These are phyloP conservation scores for Venturia effusa DNA, from an alignment of 2,329 filamentous ascomycete genomes.

Conservation along the genomic window DNA sequence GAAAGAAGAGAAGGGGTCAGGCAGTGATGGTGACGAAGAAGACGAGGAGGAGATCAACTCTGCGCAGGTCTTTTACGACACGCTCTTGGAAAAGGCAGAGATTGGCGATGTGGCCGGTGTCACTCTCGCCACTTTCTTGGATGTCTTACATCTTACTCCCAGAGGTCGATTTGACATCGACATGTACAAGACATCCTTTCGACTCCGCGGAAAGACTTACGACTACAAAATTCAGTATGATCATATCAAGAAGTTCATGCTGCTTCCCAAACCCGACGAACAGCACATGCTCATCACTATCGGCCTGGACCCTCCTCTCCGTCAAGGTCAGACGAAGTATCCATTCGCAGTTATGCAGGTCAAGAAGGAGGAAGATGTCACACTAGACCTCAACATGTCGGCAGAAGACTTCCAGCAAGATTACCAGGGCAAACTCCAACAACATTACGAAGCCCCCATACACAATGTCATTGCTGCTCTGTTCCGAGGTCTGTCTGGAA, in stretches of 20 bases:
- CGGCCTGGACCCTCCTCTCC: slow-evolving; percentile 84
- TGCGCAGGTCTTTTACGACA: slow-evolving; percentile 95
- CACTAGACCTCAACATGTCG: slow-evolving; percentile 90
- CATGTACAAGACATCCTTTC: slow-evolving; percentile 97
- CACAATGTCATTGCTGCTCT: slow-evolving; percentile 91
- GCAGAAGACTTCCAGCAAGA: slow-evolving; percentile 74
- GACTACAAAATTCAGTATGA: slow-evolving; percentile 99
- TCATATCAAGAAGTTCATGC: slow-evolving; percentile 96
- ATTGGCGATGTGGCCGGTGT: slow-evolving; percentile 99
- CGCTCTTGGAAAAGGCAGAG: slow-evolving; percentile 94
- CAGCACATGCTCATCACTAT: slow-evolving; percentile 91
- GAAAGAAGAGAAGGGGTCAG: slow-evolving; percentile 47
- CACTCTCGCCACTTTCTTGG: slow-evolving; percentile 93
- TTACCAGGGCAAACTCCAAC: slow-evolving; percentile 80
- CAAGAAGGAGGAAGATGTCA: slow-evolving; percentile 95
- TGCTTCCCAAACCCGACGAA: slow-evolving; percentile 97
- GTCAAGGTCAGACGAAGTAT: slow-evolving; percentile 95
- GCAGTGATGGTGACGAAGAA: slow-evolving; percentile 49
- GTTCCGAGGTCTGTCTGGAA: slow-evolving; percentile 86
- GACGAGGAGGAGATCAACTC: slow-evolving; percentile 78
- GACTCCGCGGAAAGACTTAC: slow-evolving; percentile 95
- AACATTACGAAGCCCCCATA: slow-evolving; percentile 87
- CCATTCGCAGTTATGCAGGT: slow-evolving; percentile 99
- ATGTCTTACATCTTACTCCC: slow-evolving; percentile 92
- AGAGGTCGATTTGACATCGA: slow-evolving; percentile 99